Evolutionary conservation across 768 basidiomycete species (phyloP).

Genomic region (Chalciporus chontae): DNA sequence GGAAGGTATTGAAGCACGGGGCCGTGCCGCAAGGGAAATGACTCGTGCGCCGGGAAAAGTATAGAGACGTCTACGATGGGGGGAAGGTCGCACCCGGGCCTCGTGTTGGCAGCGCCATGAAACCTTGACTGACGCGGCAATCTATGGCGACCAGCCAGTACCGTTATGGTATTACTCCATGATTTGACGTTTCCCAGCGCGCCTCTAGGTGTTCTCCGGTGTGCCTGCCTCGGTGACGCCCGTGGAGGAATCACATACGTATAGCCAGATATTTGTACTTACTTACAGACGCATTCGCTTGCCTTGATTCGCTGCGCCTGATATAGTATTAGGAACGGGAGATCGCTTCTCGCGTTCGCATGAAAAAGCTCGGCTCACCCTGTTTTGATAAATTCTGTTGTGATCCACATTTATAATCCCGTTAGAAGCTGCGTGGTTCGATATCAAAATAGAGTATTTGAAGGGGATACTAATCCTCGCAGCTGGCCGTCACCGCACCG

Average conservation of each 20-base stretch:
- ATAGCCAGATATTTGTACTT: background rate
- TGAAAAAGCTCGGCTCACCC: conserved; percentile 6
- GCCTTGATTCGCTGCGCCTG: conserved; percentile 12
- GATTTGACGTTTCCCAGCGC: conserved; percentile 21
- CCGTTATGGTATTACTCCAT: conserved; percentile 26
- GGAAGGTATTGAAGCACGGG: conserved; percentile 11
- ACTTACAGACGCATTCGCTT: conserved; percentile 2
- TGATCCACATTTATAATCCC: conserved; percentile 16
- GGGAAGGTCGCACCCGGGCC: conserved; percentile 28
- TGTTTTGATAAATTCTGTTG: conserved; percentile 8
- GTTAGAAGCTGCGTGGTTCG: conserved; percentile 17
- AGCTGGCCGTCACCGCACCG: conserved; percentile 17
- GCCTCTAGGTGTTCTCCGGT: conserved; percentile 11
- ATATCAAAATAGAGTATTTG: conserved; percentile 12
- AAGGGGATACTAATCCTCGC: conserved; percentile 15
- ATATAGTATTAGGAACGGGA: conserved; percentile 6
- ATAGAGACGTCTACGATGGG: conserved; percentile 20
- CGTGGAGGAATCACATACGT: conserved; percentile 17
- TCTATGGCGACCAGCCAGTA: conserved; percentile 28
- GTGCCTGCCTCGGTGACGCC: background rate
- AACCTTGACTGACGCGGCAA: conserved; percentile 33
- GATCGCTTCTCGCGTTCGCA: conserved; percentile 11
- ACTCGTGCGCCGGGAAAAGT: conserved; percentile 19
- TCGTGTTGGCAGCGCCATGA: conserved; percentile 33
- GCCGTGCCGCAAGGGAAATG: conserved; percentile 25